Evolutionary conservation across 495 filamentous ascomycete genomes (phyloP), one percentile per base, ranked within the genome.

Genomic region (Penicillium turbatum): DNA sequence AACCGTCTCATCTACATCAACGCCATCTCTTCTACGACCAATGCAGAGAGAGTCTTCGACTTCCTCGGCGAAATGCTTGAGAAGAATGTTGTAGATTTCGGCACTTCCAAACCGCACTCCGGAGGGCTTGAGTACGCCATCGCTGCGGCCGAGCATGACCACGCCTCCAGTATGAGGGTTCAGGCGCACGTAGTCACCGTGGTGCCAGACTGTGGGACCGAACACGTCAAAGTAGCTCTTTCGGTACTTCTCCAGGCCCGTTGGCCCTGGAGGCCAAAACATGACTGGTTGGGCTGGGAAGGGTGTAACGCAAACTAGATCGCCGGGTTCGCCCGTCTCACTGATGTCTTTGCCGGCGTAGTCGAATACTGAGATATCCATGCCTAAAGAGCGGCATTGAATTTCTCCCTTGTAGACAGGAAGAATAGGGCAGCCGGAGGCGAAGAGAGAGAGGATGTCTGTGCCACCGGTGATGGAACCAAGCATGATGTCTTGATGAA

Each of bases 371-470:
- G 77, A 76, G 26, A 97, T 85, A 9, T 87, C 89, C 93, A 98
- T 97, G 13, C 90, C 93, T 2, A 98, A 82, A 15, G 88, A 90
- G 13, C 85, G 82, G 49, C 86, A 90, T 73, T 98, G 93, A 44
- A 98, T 90, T 61, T 98, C 90, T 32, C 93, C 92, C 21, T 78
- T 76, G 63, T 88, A 80, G 24, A 98, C 92, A 1, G 93, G 90
- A n/a, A 88, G 74, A 3, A 97, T 80, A 0, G 90, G 89, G 46
- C 86, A 91, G 0, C 90, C 86, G 0, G 87, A 86, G 53, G 90
- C 91, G 67, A 97, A 98, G 32, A 96, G 79, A 0, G 91, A 96
- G 54, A 97, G 85, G 60, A 98, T 97, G 68, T 96, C 91, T 2
- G 91, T 96, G 27, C 91, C 90, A 32, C 89, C 89, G 1, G 88